phyloP scores from a whole-genome alignment of 495 filamentous ascomycete genomes.

The Hamigera avellanea region DNA sequence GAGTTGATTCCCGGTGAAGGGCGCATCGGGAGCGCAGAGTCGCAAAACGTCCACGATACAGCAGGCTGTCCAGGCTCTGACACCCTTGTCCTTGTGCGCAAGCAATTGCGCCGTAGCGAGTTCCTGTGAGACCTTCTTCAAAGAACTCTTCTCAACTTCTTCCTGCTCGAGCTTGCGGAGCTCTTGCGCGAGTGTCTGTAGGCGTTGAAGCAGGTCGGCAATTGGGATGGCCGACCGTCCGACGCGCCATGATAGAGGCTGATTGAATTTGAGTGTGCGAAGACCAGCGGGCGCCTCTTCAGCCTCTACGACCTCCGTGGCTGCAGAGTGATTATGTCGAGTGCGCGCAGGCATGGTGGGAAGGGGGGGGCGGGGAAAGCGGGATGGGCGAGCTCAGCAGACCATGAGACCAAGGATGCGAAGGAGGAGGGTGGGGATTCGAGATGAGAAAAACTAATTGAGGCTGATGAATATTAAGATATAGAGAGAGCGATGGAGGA shows the following conservation, averaged over 20 bases:
- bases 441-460: neutral
- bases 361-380: slow-evolving; percentile 2
- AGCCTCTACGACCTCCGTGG: slow-evolving; percentile 23
- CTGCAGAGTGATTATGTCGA: slow-evolving; percentile 29
- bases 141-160: slow-evolving; percentile 64
- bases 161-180: slow-evolving; percentile 82
- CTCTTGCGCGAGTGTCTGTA: slow-evolving; percentile 73
- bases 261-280: slow-evolving; percentile 53
- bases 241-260: slow-evolving; percentile 82
- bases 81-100: slow-evolving; percentile 83
- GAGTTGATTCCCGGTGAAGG: slow-evolving; percentile 78
- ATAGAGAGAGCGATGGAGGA: neutral
- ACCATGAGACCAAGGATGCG: neutral
- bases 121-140: slow-evolving; percentile 78
- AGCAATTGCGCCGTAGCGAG: slow-evolving; percentile 73
- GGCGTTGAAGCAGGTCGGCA: slow-evolving; percentile 65
- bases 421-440: neutral
- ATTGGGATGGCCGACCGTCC: slow-evolving; percentile 76
- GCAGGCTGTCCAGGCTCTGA: slow-evolving; percentile 76
- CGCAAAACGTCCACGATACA: slow-evolving; percentile 91
- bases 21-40: slow-evolving; percentile 90
- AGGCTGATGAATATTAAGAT: neutral
- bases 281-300: slow-evolving; percentile 22
- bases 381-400: neutral
- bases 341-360: slow-evolving; percentile 38